Base-by-base conservation (phyloP, 148 eudicot species). In the Rhododendron ovatum region DNA sequence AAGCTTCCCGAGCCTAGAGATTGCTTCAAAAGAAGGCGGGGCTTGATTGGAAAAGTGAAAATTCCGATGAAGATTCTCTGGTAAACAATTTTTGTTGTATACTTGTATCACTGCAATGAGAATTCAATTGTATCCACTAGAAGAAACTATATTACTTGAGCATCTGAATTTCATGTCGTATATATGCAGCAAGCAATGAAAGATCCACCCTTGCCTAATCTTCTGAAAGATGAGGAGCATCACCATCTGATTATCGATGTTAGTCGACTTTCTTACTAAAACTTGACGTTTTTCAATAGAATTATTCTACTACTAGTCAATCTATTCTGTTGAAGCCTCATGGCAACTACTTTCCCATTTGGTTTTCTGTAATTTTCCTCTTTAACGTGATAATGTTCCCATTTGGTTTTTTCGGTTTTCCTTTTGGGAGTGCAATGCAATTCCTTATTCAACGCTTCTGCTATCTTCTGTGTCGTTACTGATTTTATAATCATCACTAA, bases 31-130 rank as follows among this genome's bases (percentile, higher is more conserved):
- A 94, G 90, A 91, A 86, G 85, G 92, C 88, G 87, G 98, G 99
- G 83, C 85, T 88, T 90, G 98, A 95, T 82, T 96, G 93, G 94
- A 91, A 86, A 78, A 93, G 98, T 91, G 99, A 95, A 73, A 93
- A 92, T 84, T 93, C 98, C 77, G 95, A 92, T 76, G 94, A 89
- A 76, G 99, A 95, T 59, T 89, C 89, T 89, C 93, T 86, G 69
- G 99, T 96, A 90, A 88, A 83, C 59, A 85, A 5, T 53, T 67
- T 57, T 41, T 73, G 50, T 80, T 83, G 20, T n/a, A n/a, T n/a
- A n/a, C n/a, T n/a, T n/a, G n/a, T 30, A 26, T 30, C 30, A 13
- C 51, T 71, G 61, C 57, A 73, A 35, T 82, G 26, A 57, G 48
- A 75, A 53, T 1, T 80, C 22, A 26, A 59, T 43, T 61, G 12